Evolutionary conservation across 2,329 filamentous ascomycete species (phyloP), one percentile per base, ranked within the genome.

Genomic region (Fusarium aywerte): DNA sequence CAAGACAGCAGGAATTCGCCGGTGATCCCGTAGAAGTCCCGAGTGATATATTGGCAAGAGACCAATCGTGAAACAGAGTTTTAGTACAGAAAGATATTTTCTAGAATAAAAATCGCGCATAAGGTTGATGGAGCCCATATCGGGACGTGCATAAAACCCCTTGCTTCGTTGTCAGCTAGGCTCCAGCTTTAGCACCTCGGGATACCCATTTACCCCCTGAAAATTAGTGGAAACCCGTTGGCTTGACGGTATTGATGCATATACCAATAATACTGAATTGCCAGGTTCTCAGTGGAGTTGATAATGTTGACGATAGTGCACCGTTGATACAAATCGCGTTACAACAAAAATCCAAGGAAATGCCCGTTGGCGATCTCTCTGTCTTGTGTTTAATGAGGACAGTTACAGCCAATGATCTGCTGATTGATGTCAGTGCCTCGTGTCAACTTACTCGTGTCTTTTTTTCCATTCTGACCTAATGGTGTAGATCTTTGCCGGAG

Each of bases 101-200:
- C 61, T 52, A 63, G 62, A 66, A 67, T 67, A 38, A 49, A 65
- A 66, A 66, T 66, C 47, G 62, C 62, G 62, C 62, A 66, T 48
- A 56, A 57, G 18, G 23, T 40, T 16, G 57, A 21, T 20, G n/a
- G 39, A 57, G 27, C 52, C 58, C 50, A 18, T 15, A 4, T 21
- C 16, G 50, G 58, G 58, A 63, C 58, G 60, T 63, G 60, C 58
- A 63, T 61, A 39, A 43, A 18, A 15, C 23, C 27, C 27, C 38
- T 35, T 35, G 13, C 8, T 29, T 7, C 13, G 29, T 5, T 40
- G 36, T 50, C 48, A 56, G 35, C 20, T 36, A 45, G 25, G 15
- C 40, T 33, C 52, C 7, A 35, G 35, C 33, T 49, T 27, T 15
- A 9, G 32, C 23, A 36, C 15, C 21, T 16, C 25, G 20, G 5